Base-by-base conservation (phyloP, 768 basidiomycete species). In the Serpula lacrymans region DNA sequence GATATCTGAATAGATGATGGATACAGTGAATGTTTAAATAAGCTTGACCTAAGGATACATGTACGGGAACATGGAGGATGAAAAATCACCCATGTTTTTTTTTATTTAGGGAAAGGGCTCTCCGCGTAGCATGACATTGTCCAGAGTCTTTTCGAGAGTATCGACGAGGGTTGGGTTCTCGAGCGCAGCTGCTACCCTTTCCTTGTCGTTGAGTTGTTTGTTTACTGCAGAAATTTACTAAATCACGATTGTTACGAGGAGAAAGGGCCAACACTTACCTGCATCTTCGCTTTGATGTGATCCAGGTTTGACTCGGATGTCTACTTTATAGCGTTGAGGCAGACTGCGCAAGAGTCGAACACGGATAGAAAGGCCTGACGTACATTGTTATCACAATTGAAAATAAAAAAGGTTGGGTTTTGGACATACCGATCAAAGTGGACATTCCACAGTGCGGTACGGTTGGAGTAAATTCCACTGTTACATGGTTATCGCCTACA, bases 191-290 rank as follows among this genome's bases (percentile, higher is more conserved):
- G 93, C 93, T 2, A 98, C 96, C 28, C 96, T 76, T 64, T 99
- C 96, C 64, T 99, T 99, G 68, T 99, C 96, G 54, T 99, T 99
- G 24, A 99, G 72, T 55, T 99, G 96, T 60, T 97, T 97, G 65
- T 98, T 99, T 9, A 99, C 96, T 95, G 48, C 34, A 18, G 6
- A 10, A 6, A 27, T 37, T 8, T 30, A 10, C n/a, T n/a, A n/a
- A n/a, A 45, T 39, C 18, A 4, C 2, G 6, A 34, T 3, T 6
- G 24, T 42, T 23, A 26, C 7, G 8, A 6, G 24, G 12, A 18
- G n/a, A 7, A 28, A 20, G 17, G 34, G 24, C 22, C 26, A 6
- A 32, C 26, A 65, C 82, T 25, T 44, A 91, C 92, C 81, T 37
- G 92, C 84, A 41, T 82, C 72, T 58, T 97, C 95, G 58, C 90